Evolutionary conservation across 768 basidiomycete species (phyloP).

Genomic region (Tulasnella sp.): DNA sequence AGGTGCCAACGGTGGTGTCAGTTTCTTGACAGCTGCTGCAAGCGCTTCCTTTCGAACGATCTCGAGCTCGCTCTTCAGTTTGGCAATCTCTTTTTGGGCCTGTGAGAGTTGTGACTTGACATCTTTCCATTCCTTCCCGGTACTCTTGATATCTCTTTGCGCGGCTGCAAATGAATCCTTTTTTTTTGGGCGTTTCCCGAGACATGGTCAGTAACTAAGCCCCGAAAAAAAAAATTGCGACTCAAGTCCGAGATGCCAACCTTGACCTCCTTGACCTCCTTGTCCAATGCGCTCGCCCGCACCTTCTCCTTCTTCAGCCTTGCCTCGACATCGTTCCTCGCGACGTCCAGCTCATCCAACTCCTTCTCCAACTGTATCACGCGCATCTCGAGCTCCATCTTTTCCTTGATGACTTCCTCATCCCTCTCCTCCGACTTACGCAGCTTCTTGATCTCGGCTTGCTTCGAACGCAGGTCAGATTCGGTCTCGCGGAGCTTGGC

Average conservation of each 20-base stretch:
- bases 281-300: not conserved
- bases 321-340: not conserved
- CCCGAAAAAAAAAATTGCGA: too few relatives aligned
- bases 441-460: not conserved
- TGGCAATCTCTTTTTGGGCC: not conserved
- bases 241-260: too few relatives aligned
- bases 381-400: conserved; percentile 7
- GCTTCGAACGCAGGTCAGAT: not conserved
- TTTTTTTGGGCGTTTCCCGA: too few relatives aligned
- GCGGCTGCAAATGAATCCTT: not conserved
- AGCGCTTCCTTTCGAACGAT: not conserved
- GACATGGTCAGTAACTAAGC: too few relatives aligned
- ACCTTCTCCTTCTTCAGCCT: not conserved
- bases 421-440: not conserved
- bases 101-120: not conserved
- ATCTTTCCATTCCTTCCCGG: not conserved
- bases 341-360: conserved; percentile 2
- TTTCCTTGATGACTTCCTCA: conserved; percentile 4
- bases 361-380: not conserved
- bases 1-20: not conserved
- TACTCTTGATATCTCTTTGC: not conserved
- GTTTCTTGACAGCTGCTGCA: not conserved
- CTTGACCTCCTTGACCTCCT: not conserved
- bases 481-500: conserved; percentile 8
- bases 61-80: not conserved